These are phyloP conservation scores for Fusarium sp. DNA, from an alignment of 2,329 filamentous ascomycete genomes.

Conservation along the genomic window DNA sequence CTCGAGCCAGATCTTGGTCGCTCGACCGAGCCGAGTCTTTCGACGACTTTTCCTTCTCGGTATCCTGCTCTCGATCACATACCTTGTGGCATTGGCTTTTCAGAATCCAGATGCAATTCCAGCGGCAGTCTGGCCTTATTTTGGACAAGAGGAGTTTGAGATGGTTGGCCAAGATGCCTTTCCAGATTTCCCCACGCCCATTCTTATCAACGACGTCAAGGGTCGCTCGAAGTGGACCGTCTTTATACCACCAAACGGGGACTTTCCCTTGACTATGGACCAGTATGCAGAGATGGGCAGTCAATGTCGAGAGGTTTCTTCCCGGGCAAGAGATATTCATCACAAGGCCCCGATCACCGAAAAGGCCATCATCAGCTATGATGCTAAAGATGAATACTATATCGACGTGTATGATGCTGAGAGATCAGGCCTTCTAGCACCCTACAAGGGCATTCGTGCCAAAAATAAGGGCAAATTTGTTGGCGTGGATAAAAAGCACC, in stretches of 20 bases:
- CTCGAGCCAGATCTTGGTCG: slow-evolving; percentile 55
- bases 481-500: slow-evolving; percentile 57
- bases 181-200: slow-evolving; percentile 78
- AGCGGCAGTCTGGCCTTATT: slow-evolving; percentile 53
- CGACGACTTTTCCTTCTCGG: slow-evolving; percentile 65
- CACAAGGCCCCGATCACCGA: slow-evolving; percentile 53
- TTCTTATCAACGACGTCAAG: slow-evolving; percentile 73
- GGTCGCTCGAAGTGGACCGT: slow-evolving; percentile 82
- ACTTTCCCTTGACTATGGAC: slow-evolving; percentile 73
- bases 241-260: slow-evolving; percentile 73
- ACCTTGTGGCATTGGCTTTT: slow-evolving; percentile 52
- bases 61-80: slow-evolving; percentile 62
- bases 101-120: slow-evolving; percentile 44
- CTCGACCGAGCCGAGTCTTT: slow-evolving; percentile 67
- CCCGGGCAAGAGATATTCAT: slow-evolving; percentile 62
- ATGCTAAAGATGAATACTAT: slow-evolving; percentile 73
- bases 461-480: slow-evolving; percentile 58
- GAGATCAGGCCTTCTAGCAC: slow-evolving; percentile 65
- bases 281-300: slow-evolving; percentile 77
- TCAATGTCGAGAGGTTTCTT: slow-evolving; percentile 73
- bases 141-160: slow-evolving; percentile 66
- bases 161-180: slow-evolving; percentile 73
- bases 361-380: slow-evolving; percentile 62
- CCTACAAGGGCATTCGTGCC: slow-evolving; percentile 50
- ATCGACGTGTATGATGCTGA: slow-evolving; percentile 81